These are phyloP conservation scores for Mortierella hygrophila DNA, from an alignment of 192 early-diverging fungal genomes.

Conservation along the genomic window DNA sequence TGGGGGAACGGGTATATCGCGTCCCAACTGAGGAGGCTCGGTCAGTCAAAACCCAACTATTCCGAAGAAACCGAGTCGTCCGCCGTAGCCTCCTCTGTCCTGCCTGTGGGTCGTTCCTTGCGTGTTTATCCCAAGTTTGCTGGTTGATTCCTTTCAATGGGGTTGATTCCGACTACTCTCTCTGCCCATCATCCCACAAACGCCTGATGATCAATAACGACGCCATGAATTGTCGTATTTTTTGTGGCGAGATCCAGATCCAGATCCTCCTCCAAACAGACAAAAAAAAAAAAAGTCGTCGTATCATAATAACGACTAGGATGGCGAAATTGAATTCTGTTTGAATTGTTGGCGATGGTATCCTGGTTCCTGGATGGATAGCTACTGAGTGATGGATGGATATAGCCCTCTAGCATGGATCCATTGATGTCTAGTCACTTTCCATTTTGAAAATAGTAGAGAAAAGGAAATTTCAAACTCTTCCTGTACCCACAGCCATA, in stretches of 20 bases:
- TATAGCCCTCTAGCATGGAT: not conserved
- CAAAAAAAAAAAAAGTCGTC: not conserved
- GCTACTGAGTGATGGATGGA: not conserved
- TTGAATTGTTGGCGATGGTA: not conserved
- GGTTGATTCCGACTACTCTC: not conserved
- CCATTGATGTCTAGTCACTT: slow-evolving; percentile 8
- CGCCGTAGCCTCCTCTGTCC: too few relatives aligned
- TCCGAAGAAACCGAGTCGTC: not conserved
- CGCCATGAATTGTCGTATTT: not conserved
- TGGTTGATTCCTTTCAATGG: not conserved
- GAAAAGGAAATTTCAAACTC: slow-evolving; percentile 13
- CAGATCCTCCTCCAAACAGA: not conserved
- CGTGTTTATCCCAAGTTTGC: not conserved
- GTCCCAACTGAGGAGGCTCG: too few relatives aligned
- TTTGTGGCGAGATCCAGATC: not conserved
- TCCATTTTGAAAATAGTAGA: slow-evolving; percentile 18
- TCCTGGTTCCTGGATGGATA: not conserved
- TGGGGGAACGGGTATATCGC: too few relatives aligned
- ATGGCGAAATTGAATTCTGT: not conserved
- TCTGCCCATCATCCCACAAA: not conserved
- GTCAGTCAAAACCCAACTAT: too few relatives aligned
- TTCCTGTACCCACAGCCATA: not conserved
- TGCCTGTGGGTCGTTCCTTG: not conserved
- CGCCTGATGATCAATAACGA: not conserved
- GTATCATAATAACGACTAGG: not conserved